A percentile compares a stretch with the other conserved stretches of the same genome.
phyloP scores from a whole-genome alignment of 371 early-diverging fungal genomes.

The Apophysomyces trapeziformis region DNA sequence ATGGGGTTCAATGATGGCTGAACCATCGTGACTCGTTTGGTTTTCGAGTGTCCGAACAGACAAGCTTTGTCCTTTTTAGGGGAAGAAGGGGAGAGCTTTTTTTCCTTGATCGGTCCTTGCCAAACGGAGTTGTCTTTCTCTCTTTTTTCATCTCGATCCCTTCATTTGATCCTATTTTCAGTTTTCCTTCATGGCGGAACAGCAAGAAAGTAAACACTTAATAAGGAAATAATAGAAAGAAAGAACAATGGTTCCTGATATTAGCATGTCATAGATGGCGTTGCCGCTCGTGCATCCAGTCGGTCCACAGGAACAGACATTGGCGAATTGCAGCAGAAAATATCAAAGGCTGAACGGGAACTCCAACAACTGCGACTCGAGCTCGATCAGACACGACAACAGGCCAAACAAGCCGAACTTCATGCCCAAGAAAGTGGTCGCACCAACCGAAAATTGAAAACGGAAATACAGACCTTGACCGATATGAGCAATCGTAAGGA shows the following conservation, averaged over 20 bases:
- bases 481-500: constrained; percentile 60
- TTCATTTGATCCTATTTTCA: not conserved
- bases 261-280: constrained; percentile 11
- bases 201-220: not conserved
- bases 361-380: constrained; percentile 37
- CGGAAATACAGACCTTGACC: constrained; percentile 54
- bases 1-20: too few species aligned
- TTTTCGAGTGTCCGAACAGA: too few species aligned
- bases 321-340: constrained; percentile 53
- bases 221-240: not conserved
- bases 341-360: constrained; percentile 49
- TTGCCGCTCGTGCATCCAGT: constrained; percentile 17
- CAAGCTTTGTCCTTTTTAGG: too few species aligned
- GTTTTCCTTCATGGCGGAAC: not conserved
- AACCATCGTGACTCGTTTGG: too few species aligned
- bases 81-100: too few species aligned
- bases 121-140: constrained; percentile 1
- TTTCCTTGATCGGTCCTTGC: too few species aligned
- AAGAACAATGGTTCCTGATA: not conserved
- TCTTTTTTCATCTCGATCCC: not conserved
- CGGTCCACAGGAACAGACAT: constrained; percentile 54
- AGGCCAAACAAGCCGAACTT: constrained; percentile 51
- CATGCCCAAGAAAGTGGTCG: constrained; percentile 53
- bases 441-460: constrained; percentile 51
- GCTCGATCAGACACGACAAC: constrained; percentile 48